Percentiles rank a stretch among this genome's conserved stretches.
These are phyloP conservation scores for Candida tibetensis DNA, from an alignment of 805 yeast genomes.

Conservation along the genomic window DNA sequence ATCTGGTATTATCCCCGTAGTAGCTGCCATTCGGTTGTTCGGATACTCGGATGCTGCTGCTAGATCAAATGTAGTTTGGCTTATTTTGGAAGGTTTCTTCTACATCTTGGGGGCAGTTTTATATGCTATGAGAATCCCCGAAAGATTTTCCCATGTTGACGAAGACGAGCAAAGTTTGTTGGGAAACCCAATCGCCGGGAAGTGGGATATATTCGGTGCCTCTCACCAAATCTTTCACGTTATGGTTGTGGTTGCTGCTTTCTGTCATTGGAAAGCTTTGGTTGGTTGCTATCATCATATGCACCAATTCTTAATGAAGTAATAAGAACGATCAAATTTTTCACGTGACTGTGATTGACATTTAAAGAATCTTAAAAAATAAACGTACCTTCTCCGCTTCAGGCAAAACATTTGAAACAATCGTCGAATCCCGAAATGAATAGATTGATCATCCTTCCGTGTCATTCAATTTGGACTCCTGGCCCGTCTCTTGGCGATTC, in stretches of 20 bases:
- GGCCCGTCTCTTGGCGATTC: conserved; percentile 43
- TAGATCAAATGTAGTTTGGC: conserved; percentile 59
- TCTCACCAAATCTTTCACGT: conserved; percentile 85
- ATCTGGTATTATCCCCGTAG: conserved; percentile 69
- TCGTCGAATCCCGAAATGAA: no score
- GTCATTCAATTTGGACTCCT: conserved; percentile 61
- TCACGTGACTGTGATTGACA: no score
- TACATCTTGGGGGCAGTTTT: conserved; percentile 78
- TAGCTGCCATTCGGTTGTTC: conserved; percentile 46
- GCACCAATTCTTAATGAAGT: conserved; percentile 25
- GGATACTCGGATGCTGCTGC: conserved; percentile 49
- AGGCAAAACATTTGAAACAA: no score
- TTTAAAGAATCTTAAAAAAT: no score
- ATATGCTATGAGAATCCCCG: conserved; percentile 80
- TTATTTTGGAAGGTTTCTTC: conserved; percentile 65
- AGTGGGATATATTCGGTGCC: conserved; percentile 68
- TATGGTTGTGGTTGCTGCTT: conserved; percentile 73
- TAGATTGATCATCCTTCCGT: conserved; percentile 36
- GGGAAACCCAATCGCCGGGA: conserved; percentile 18
- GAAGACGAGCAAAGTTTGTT: conserved; percentile 14
- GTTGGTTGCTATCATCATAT: conserved; percentile 52
- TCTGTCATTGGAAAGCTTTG: conserved; percentile 67
- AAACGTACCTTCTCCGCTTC: no score
- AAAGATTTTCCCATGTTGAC: conserved; percentile 43
- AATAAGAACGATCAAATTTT: background rate